A percentile compares a stretch with the other conserved stretches of the same genome.
Evolutionary conservation across 2,329 filamentous ascomycete species (phyloP).

Genomic region (Epichloe glyceriae): DNA sequence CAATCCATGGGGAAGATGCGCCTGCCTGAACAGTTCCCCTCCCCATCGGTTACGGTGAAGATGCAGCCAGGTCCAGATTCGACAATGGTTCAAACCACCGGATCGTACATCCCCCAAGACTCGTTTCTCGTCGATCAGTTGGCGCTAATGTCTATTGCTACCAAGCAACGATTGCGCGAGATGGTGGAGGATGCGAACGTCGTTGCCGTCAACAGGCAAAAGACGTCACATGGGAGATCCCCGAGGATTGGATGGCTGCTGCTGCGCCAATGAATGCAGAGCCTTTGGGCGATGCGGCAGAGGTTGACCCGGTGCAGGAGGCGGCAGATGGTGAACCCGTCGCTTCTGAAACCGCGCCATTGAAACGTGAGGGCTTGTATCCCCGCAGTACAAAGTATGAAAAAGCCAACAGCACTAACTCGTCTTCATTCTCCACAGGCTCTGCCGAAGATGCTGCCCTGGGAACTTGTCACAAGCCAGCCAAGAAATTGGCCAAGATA

Average conservation of each 20-base stretch:
- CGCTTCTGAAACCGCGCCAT: conserved; percentile 34
- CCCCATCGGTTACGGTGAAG: conserved; percentile 39
- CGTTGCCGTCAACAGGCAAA: conserved; percentile 58
- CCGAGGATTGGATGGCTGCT: conserved; percentile 61
- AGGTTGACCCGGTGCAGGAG: conserved; percentile 10
- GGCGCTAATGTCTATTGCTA: conserved; percentile 68
- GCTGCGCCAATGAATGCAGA: conserved; percentile 41
- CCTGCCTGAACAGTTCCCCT: conserved; percentile 34
- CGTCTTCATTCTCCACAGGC: conserved; percentile 17
- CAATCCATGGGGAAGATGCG: conserved; percentile 34
- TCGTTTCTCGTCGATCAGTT: conserved; percentile 70
- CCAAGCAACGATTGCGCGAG: conserved; percentile 64
- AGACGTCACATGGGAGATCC: conserved; percentile 70
- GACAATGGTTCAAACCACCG: conserved; percentile 47
- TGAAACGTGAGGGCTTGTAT: conserved; percentile 41
- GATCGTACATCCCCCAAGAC: conserved; percentile 62
- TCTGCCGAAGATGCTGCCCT: conserved; percentile 22
- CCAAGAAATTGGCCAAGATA: conserved; percentile 33
- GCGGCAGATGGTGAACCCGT: conserved; percentile 31
- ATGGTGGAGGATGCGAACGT: conserved; percentile 66
- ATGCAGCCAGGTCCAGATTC: conserved; percentile 48
- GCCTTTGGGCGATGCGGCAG: conserved; percentile 14
- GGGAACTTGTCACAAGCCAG: conserved; percentile 28
- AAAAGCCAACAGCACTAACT: background rate
- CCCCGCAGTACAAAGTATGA: background rate